A percentile compares a stretch with the other conserved stretches of the same genome.
Evolutionary conservation across 1,139 yeast genomes (phyloP).

Genomic region (Taphrina sp.): DNA sequence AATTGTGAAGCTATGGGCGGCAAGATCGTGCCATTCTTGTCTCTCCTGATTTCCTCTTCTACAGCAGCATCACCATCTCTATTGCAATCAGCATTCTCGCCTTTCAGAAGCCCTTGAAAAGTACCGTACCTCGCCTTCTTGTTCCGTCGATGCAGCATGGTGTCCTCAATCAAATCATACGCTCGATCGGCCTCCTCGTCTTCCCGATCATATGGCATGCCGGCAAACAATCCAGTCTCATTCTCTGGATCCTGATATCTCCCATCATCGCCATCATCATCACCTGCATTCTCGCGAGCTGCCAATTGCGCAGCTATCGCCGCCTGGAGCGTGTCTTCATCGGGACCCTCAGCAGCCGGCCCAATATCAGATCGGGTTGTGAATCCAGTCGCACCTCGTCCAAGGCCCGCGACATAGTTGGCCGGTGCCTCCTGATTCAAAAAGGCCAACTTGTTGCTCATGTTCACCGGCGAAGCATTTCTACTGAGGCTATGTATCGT

Average conservation of each 20-base stretch:
- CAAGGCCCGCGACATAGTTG: slow-evolving; percentile 88
- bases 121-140: slow-evolving; percentile 41
- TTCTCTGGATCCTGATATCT: slow-evolving; percentile 48
- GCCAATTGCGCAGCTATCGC: slow-evolving; percentile 44
- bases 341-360: slow-evolving; percentile 48
- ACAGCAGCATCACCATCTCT: slow-evolving; percentile 16
- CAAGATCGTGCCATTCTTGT: slow-evolving; percentile 42
- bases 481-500: no score
- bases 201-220: slow-evolving; percentile 47
- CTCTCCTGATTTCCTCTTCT: slow-evolving; percentile 29
- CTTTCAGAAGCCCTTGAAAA: not conserved
- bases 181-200: slow-evolving; percentile 78
- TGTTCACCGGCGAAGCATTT: no score
- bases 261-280: slow-evolving; percentile 41
- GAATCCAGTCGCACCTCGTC: slow-evolving; percentile 94
- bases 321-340: slow-evolving; percentile 47
- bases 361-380: slow-evolving; percentile 80
- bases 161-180: slow-evolving; percentile 62
- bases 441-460: slow-evolving; percentile 46
- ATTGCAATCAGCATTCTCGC: slow-evolving; percentile 17
- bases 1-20: slow-evolving; percentile 48
- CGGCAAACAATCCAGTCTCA: slow-evolving; percentile 44
- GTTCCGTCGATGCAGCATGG: slow-evolving; percentile 49
- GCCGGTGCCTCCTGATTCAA: slow-evolving; percentile 84
- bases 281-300: slow-evolving; percentile 45